Evolutionary conservation across 2,329 filamentous ascomycete species (phyloP).

Genomic region (Thielaviopsis populi): DNA sequence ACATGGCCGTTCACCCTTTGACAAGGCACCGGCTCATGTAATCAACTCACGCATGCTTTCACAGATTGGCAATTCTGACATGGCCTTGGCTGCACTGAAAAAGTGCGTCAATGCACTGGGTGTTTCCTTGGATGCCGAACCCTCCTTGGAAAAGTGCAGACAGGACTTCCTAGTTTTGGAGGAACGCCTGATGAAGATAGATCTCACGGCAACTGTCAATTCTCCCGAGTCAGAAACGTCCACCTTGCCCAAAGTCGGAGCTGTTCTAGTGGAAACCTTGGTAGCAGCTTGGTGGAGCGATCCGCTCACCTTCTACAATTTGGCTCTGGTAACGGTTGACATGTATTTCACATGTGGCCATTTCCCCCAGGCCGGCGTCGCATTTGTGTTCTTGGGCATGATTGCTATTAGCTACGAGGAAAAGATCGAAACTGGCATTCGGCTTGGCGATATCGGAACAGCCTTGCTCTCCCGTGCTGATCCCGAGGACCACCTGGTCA

Average conservation of each 20-base stretch:
- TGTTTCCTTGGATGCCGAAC: slow-evolving; percentile 47
- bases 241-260: slow-evolving; percentile 47
- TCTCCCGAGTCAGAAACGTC: slow-evolving; percentile 28
- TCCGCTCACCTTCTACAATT: slow-evolving; percentile 55
- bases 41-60: slow-evolving; percentile 66
- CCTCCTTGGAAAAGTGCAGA: slow-evolving; percentile 65
- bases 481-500: slow-evolving; percentile 41
- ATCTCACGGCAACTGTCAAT: slow-evolving; percentile 30
- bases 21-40: slow-evolving; percentile 74
- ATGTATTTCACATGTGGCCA: slow-evolving; percentile 48
- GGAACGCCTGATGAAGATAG: slow-evolving; percentile 43
- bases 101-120: slow-evolving; percentile 56
- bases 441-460: slow-evolving; percentile 48
- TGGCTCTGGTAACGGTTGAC: slow-evolving; percentile 50
- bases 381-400: slow-evolving; percentile 52
- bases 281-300: slow-evolving; percentile 62
- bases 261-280: slow-evolving; percentile 54
- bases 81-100: slow-evolving; percentile 55
- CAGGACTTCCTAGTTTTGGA: slow-evolving; percentile 50
- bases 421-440: slow-evolving; percentile 51
- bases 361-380: slow-evolving; percentile 55
- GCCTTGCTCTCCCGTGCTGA: slow-evolving; percentile 51
- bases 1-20: slow-evolving; percentile 54
- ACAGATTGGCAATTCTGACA: slow-evolving; percentile 54
- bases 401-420: slow-evolving; percentile 56